phyloP scores from a whole-genome alignment of 768 basidiomycete genomes.

The Mycena leptocephala region DNA sequence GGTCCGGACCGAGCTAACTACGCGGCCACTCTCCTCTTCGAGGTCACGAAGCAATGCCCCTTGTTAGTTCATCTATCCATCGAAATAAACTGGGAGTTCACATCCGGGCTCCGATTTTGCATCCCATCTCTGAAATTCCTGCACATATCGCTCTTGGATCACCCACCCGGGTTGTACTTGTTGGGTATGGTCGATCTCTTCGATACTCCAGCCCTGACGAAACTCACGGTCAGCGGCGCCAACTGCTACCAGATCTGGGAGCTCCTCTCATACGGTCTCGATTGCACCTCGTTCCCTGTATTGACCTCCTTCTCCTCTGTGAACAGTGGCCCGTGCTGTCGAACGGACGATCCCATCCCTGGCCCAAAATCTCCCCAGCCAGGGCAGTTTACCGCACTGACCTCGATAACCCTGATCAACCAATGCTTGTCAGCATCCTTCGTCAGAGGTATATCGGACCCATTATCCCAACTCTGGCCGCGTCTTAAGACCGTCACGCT shows the following conservation, averaged over 20 bases:
- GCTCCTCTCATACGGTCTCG: not conserved
- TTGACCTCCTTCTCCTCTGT: conserved; percentile 7
- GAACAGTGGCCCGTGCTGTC: not conserved
- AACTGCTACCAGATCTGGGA: not conserved
- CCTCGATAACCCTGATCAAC: not conserved
- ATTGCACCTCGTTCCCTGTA: not conserved
- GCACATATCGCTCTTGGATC: not conserved
- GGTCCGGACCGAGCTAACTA: not conserved
- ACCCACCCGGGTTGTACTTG: not conserved
- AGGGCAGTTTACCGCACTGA: not conserved
- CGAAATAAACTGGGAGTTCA: not conserved
- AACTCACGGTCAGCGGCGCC: not conserved
- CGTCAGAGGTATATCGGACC: not conserved
- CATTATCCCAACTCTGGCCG: not conserved
- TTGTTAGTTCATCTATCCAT: not conserved
- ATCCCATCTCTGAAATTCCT: conserved; percentile 1
- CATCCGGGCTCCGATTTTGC: not conserved
- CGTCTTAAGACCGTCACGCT: not conserved
- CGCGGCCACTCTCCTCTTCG: not conserved
- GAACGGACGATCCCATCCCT: not conserved
- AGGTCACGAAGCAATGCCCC: not conserved
- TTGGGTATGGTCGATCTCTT: not conserved
- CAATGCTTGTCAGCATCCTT: not conserved
- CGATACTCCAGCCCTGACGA: not conserved
- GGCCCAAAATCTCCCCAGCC: not conserved